A percentile compares a stretch with the other conserved stretches of the same genome.
phyloP scores from a whole-genome alignment of 2,329 filamentous ascomycete species.

The Zarea fungicola region DNA sequence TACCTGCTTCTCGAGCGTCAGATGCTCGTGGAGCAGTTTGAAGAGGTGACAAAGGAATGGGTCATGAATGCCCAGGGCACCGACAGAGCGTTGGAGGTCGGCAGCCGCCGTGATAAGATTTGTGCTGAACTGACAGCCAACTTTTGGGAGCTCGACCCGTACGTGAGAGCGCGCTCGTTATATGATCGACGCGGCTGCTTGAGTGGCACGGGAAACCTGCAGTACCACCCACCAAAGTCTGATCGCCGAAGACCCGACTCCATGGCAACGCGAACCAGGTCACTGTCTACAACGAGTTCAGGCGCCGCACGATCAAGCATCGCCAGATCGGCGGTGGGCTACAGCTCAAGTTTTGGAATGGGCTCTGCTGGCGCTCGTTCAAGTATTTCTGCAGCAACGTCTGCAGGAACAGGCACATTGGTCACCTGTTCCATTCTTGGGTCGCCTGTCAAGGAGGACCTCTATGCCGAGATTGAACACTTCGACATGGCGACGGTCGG shows the following conservation, averaged over 20 bases:
- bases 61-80: constrained; percentile 38
- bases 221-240: constrained; percentile 53
- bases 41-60: constrained; percentile 69
- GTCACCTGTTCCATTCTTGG: constrained; percentile 9
- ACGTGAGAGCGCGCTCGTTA: constrained; percentile 65
- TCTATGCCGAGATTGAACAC: constrained; percentile 6
- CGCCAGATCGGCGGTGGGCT: constrained; percentile 13
- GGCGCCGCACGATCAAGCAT: constrained; percentile 8
- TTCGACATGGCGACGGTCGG: not conserved
- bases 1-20: constrained; percentile 56
- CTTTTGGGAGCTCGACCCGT: constrained; percentile 84
- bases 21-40: constrained; percentile 59
- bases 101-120: constrained; percentile 51
- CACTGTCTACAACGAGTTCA: constrained; percentile 4
- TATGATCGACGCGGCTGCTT: constrained; percentile 75
- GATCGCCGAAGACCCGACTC: constrained; percentile 2
- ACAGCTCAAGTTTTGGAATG: constrained; percentile 27
- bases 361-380: constrained; percentile 12
- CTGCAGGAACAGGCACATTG: constrained; percentile 1
- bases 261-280: not conserved
- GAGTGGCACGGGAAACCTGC: constrained; percentile 55
- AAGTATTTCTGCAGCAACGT: not conserved
- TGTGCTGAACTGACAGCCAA: constrained; percentile 58
- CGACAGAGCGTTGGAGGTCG: constrained; percentile 37
- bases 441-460: constrained; percentile 13